Base-by-base conservation (phyloP, 257 asterid genomes). In the Ajuga chamaepitys region DNA sequence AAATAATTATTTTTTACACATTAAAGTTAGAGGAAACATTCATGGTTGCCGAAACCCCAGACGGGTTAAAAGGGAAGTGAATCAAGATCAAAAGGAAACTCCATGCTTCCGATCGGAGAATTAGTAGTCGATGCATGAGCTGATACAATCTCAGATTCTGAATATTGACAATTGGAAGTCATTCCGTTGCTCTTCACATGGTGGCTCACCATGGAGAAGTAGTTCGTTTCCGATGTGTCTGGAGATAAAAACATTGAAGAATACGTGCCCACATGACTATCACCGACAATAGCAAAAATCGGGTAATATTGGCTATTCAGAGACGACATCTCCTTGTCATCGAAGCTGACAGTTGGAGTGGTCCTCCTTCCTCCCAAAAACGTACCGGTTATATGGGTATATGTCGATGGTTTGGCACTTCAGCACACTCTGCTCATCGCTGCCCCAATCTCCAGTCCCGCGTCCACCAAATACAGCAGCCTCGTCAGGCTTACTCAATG, bases 101-200 rank as follows among this genome's bases (percentile, higher is more conserved):
- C 95, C 78, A 82, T 73, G 16, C 92, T 83, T 55, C 80, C 83
- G 45, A 79, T 88, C 13, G 95, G 88, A 24, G 97, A 87, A 74
- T n/a, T n/a, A 47, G 95, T 82, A 21, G 89, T 82, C 3, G 96
- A 86, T 34, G 89, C 80, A 70, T 79, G 80, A 14, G 85, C 92
- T 25, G 92, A 86, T 68, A 84, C 78, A 20, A 61, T 77, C 61
- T 83, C 88, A 7, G 73, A 44, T 68, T 64, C 80, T 0, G 71
- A 58, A 16, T 67, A 52, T 5, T 51, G 74, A 28, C 34, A 5
- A 12, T 24, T 51, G 20, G 60, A 58, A 45, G 40, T 40, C 1
- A 47, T 69, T 21, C 71, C 70, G 11, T 28, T 62, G 67, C 60
- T 70, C 28, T 20, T 54, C 64, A 53, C n/a, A n/a, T n/a, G n/a